Percentiles rank a stretch among this genome's conserved stretches.
Evolutionary conservation across 495 filamentous ascomycete genomes (phyloP).

Genomic region (Rostrohypoxylon terebratum): DNA sequence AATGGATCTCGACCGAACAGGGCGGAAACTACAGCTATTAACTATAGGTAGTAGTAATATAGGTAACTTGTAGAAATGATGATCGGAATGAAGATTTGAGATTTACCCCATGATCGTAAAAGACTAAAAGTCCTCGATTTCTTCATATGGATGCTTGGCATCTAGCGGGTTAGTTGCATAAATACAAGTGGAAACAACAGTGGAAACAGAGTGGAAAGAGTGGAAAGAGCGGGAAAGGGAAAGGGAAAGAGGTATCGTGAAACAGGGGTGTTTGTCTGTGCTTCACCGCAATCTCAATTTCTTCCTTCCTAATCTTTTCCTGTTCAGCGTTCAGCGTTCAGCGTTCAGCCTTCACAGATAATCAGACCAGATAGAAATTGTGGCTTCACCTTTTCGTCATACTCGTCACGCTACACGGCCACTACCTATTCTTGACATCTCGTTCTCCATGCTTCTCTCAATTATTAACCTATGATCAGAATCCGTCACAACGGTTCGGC

Average conservation of each 20-base stretch:
- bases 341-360: too few relatives aligned
- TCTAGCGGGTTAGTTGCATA: conserved; percentile 6
- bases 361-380: conserved; percentile 7
- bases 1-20: neutral
- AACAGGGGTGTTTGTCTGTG: conserved; percentile 19
- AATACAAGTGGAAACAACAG: neutral
- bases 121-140: neutral
- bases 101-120: neutral
- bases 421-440: neutral
- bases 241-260: conserved; percentile 18
- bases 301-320: conserved; percentile 10
- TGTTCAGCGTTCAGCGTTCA: too few relatives aligned
- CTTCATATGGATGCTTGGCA: neutral
- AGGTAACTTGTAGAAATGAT: neutral
- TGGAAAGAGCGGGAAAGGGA: neutral
- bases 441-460: conserved; percentile 14
- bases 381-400: conserved; percentile 16
- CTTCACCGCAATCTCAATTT: conserved; percentile 24
- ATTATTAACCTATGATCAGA: conserved; percentile 24
- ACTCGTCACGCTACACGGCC: conserved; percentile 22
- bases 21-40: neutral
- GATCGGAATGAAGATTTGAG: neutral
- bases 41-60: neutral
- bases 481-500: conserved; percentile 15
- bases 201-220: conserved; percentile 15